Evolutionary conservation across 1,284 basidiomycete species (phyloP), one percentile per base, ranked within the genome.

Genomic region (Pseudozyma sp.): DNA sequence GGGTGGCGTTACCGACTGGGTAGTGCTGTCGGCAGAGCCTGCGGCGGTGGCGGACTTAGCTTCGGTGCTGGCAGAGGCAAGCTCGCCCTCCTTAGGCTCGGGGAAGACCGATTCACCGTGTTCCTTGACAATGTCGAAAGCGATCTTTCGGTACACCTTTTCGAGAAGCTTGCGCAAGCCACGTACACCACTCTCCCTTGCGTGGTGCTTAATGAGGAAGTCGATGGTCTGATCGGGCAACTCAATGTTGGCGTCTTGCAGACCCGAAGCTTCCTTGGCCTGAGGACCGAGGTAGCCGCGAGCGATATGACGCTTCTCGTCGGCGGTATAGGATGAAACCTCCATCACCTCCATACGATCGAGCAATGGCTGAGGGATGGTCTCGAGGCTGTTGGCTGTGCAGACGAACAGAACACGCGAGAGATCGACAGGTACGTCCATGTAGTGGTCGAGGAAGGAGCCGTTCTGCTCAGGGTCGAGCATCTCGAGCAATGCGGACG

Each of bases 101-200:
- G 94, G 93, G 80, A 97, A 90, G 0, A 89, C 90, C 2, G 92
- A 90, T 84, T 97, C 96, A 42, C 95, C 95, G 16, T 97, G 89
- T 73, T 97, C 93, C 78, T 92, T 89, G 5, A 99, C 94, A 69
- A 99, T 91, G 85, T 92, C 93, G 77, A 97, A 89, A 0, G 96
- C 95, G 6, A 96, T 93, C 86, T 99, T 99, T 74, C 97, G 91
- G 86, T 96, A 99, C 63, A 99, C 95, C 94, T 97, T 85, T n/a
- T 55, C 52, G n/a, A 64, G 53, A 25, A 84, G 60, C 74, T 85
- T 85, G 48, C 83, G 77, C 51, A 85, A 64, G 2, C 79, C 76
- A 55, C 83, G 82, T 18, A 85, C 83, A 39, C 97, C 97, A 81
- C 93, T 96, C 87, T 99, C 96, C 44, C 96, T 90, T 82, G 94